phyloP scores from a whole-genome alignment of 208 protist species.

The Acanthamoeba sp. region DNA sequence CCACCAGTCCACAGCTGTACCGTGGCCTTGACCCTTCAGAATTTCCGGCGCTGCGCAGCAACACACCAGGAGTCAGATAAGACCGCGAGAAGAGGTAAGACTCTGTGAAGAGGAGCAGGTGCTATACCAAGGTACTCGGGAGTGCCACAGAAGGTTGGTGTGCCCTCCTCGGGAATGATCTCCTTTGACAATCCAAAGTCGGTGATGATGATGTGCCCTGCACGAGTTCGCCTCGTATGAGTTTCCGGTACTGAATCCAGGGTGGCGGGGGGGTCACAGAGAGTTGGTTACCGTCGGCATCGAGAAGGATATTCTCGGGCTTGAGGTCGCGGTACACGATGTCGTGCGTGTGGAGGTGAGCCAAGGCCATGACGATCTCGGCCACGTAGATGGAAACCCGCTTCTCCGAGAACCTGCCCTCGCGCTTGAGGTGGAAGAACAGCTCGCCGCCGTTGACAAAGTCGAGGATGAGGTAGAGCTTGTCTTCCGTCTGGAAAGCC shows the following conservation, averaged over 20 bases:
- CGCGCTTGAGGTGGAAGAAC: slow-evolving; percentile 39
- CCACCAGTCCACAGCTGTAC: slow-evolving; percentile 92
- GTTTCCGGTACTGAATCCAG: too few species aligned
- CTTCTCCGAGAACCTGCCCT: slow-evolving; percentile 55
- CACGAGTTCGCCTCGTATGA: too few species aligned
- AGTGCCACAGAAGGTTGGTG: slow-evolving; percentile 90
- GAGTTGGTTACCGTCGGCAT: not conserved
- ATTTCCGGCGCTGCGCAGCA: slow-evolving; percentile 86
- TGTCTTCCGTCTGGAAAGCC: slow-evolving; percentile 87
- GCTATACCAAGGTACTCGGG: slow-evolving; percentile 88
- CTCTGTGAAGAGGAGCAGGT: not conserved
- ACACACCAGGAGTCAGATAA: not conserved
- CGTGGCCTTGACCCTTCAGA: slow-evolving; percentile 87
- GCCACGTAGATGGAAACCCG: slow-evolving; percentile 27
- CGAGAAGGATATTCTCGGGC: slow-evolving; percentile 56
- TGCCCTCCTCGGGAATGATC: slow-evolving; percentile 80
- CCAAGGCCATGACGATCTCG: slow-evolving; percentile 54
- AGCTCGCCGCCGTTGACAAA: slow-evolving; percentile 62
- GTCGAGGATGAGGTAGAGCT: slow-evolving; percentile 68
- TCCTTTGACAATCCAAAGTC: slow-evolving; percentile 91
- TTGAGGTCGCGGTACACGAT: slow-evolving; percentile 67
- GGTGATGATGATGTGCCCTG: slow-evolving; percentile 87
- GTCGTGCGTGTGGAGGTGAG: slow-evolving; percentile 17
- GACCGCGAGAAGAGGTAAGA: not conserved
- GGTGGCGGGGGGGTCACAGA: too few species aligned